Base-by-base conservation (phyloP, 225 moss, liverwort and hornwort species). In the Anthoceros angustus region DNA sequence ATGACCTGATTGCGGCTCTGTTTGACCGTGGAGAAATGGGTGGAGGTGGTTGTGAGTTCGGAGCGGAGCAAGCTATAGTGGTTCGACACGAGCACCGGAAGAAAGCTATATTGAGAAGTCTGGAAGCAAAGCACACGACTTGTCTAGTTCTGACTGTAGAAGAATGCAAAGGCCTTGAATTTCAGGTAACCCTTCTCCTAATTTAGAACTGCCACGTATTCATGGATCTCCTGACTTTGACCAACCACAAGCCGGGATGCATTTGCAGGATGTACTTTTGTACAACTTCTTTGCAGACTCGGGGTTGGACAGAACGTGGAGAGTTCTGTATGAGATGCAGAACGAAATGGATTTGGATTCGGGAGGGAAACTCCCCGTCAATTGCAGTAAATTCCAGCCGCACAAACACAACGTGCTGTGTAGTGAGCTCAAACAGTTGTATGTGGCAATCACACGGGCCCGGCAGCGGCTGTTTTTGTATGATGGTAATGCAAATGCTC, bases 111-210 rank as follows among this genome's bases (percentile, higher is more conserved):
- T 71, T 10, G 71, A 76, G 40, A 74, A 62, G 67, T 66, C 82
- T 43, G 85, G 85, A 16, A 5, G 49, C 49, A 7, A 16, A 14
- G 49, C 15, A 50, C 15, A 75, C 74, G 48, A 43, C 72, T 24
- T 82, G 76, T 25, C 76, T 85, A 61, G 80, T 85, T 6, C 71
- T 85, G 72, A 85, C 25, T 67, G 82, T 85, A 24, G 77, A 77
- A 20, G 82, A 85, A 25, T 85, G 85, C 73, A 85, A 85, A 69
- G 85, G 85, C 9, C 76, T 85, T 7, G 85, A 85, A 55, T 85
- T 85, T 74, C 80, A 85, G 85, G 85, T 85, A 72, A 3, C 18
- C 4, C 5, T 10, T 39, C 24, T 40, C 50, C 12, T 21, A 24
- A 49, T 48, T 42, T 61, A 4, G 12, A 45, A 9, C 41, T 25